Conservation (phyloP, 257 asterid species). For the Solanum gracilifrons region DNA sequence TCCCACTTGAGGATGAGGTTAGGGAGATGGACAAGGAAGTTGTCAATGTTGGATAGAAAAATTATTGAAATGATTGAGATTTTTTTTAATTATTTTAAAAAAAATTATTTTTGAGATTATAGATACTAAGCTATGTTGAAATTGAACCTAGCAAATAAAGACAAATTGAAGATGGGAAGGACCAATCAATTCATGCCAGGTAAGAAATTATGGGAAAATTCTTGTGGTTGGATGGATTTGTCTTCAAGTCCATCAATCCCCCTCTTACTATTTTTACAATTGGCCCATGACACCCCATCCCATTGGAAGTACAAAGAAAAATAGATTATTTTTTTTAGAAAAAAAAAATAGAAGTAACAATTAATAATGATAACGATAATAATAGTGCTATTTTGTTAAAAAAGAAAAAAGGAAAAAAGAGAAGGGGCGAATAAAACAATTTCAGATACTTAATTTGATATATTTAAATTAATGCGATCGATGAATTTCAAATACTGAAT, state of each 20-base stretch:
- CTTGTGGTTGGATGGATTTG: conserved; percentile 32
- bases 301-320: conserved; percentile 4
- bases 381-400: too few species aligned
- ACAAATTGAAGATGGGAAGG: conserved; percentile 39
- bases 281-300: conserved; percentile 70
- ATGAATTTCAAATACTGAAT: neutral
- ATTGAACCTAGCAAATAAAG: conserved; percentile 29
- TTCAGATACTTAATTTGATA: neutral
- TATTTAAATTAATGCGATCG: too few species aligned
- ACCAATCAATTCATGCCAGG: conserved; percentile 54
- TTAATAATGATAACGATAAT: neutral
- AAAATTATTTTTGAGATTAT: neutral
- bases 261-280: conserved; percentile 17
- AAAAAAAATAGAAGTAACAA: neutral
- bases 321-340: neutral
- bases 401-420: too few species aligned
- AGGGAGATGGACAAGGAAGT: neutral
- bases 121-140: conserved; percentile 7
- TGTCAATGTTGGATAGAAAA: neutral
- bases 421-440: too few species aligned
- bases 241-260: conserved; percentile 43
- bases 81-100: neutral
- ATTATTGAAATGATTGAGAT: neutral
- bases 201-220: conserved; percentile 31
- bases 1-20: neutral